A percentile compares a stretch with the other conserved stretches of the same genome.
Evolutionary conservation across 495 filamentous ascomycete species (phyloP).

Genomic region (Neurospora sp.): DNA sequence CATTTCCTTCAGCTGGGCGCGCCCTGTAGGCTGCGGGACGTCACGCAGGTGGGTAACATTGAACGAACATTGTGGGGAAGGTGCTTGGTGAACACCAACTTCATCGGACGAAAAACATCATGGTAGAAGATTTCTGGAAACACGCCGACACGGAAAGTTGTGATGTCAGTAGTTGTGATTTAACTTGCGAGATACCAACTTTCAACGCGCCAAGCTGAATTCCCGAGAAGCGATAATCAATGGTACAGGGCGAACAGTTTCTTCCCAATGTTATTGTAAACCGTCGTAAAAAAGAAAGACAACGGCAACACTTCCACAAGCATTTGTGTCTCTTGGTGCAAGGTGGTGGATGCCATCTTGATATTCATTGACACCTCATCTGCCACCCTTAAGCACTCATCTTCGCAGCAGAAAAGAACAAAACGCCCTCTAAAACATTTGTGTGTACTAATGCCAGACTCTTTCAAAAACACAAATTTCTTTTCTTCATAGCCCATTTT

Average conservation of each 20-base stretch:
- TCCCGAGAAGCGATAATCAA: not conserved
- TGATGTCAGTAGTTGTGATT: not conserved
- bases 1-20: not conserved
- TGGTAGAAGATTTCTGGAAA: not conserved
- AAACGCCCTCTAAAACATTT: not conserved
- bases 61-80: not conserved
- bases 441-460: not conserved
- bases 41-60: not conserved
- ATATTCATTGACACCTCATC: not conserved
- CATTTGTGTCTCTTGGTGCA: not conserved
- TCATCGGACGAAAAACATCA: not conserved
- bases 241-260: not conserved
- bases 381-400: not conserved
- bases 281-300: not conserved
- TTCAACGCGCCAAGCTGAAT: not conserved
- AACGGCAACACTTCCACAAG: not conserved
- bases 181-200: not conserved
- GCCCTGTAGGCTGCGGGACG: not conserved
- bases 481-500: not conserved
- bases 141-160: not conserved
- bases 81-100: not conserved
- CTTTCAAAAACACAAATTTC: not conserved
- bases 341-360: not conserved
- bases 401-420: not conserved
- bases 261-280: not conserved